phyloP scores from a whole-genome alignment of 2,329 filamentous ascomycete genomes.

The Diaporthe capsici region DNA sequence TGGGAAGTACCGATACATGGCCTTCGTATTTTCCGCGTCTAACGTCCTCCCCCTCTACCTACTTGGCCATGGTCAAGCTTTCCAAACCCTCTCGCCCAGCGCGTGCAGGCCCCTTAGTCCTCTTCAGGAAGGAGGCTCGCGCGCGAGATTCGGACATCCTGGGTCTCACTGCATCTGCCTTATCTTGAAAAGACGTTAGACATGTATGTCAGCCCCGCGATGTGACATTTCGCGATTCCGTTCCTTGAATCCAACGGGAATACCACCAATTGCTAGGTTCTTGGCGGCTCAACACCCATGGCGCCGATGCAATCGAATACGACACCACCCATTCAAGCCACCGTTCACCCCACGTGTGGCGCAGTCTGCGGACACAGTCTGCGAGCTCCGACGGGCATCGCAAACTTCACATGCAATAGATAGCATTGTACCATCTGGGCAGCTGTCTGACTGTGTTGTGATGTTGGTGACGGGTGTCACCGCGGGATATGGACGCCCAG shows the following conservation, averaged over 20 bases:
- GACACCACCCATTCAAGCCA: conserved; percentile 31
- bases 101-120: conserved; percentile 23
- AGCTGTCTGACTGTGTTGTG: conserved; percentile 5
- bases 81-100: neutral
- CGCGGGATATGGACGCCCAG: neutral
- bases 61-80: conserved; percentile 6
- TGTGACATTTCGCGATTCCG: conserved; percentile 7
- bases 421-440: neutral
- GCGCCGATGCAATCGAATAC: conserved; percentile 29
- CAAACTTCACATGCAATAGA: neutral
- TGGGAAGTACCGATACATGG: conserved; percentile 2
- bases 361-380: conserved; percentile 10
- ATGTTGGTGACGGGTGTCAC: neutral
- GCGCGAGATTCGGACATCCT: conserved; percentile 15
- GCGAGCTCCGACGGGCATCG: neutral
- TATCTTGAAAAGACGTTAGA: conserved; percentile 11
- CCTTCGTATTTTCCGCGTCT: conserved; percentile 23
- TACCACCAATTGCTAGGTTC: neutral
- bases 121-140: conserved; percentile 25
- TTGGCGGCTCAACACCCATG: conserved; percentile 5
- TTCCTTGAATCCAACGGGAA: conserved; percentile 7
- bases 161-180: conserved; percentile 25
- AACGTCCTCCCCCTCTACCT: neutral
- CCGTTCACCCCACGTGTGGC: conserved; percentile 19
- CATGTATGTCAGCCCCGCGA: conserved; percentile 30